Evolutionary conservation across 768 basidiomycete species (phyloP), one percentile per base, ranked within the genome.

Genomic region (Gloeostereum incarnatum): DNA sequence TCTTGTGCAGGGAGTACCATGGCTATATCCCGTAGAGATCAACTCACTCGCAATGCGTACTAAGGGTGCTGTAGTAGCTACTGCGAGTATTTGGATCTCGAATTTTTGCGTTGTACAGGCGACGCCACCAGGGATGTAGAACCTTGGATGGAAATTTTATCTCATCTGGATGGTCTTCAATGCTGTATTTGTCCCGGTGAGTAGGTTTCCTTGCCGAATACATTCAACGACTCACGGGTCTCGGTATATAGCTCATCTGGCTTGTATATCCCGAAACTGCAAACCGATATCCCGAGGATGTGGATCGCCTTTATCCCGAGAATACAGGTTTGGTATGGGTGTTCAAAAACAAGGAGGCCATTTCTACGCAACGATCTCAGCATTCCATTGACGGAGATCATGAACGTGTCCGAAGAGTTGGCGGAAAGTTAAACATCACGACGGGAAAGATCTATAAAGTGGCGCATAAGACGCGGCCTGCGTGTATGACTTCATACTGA

Each of bases 11-110:
- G 67, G 68, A 14, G 65, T 71, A 1, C 68, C 68, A 1, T 69
- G 69, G 69, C 45, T 72, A 38, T 70, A 70, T 43, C 69, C 69
- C 2, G 66, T 67, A 1, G 68, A 72, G 43, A 72, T 72, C 35
- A 70, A 72, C 43, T 66, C 65, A 38, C 51, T 69, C 14, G 58
- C 66, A 0, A 72, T 72, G 68, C 59, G 68, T 4, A 67, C 68
- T 2, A 69, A 69, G 40, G 69, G 69, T 13, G 68, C 69, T 7
- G 69, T 68, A 3, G 33, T 72, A 21, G 68, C 60, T 8, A 70
- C 68, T 6, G 68, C 65, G 23, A 65, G 64, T 5, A 72, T 70
- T 44, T 70, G 69, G 68, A 66, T 72, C 45, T 67, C 65, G n/a
- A 72, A 70, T 44, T 70, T 67, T 39, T 55, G 69, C 2, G 65